Percentiles rank a stretch among this genome's conserved stretches.
phyloP scores from a whole-genome alignment of 148 eudicot genomes.

The Rhododendron ovatum region DNA sequence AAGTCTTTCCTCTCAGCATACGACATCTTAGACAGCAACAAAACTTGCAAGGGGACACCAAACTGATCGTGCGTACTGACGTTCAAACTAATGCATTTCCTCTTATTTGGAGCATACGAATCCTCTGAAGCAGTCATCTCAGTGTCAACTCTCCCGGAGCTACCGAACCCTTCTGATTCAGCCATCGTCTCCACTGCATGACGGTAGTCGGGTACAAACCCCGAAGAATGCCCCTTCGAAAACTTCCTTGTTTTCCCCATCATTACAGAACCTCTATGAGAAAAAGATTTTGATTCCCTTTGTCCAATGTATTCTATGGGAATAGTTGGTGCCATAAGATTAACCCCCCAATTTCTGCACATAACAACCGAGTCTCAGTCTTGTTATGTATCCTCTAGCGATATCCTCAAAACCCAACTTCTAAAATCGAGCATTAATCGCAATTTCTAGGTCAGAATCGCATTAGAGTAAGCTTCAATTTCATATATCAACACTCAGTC shows the following conservation, averaged over 20 bases:
- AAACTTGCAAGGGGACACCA: conserved; percentile 56
- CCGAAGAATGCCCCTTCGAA: conserved; percentile 46
- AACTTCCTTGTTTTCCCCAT: conserved; percentile 71
- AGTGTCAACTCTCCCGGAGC: conserved; percentile 61
- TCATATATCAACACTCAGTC: neutral
- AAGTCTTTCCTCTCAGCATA: conserved; percentile 48
- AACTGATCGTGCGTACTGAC: conserved; percentile 44
- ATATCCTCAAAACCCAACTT: neutral
- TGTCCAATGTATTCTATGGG: conserved; percentile 50
- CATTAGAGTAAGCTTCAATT: neutral
- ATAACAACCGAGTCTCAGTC: conserved; percentile 16
- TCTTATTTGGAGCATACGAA: conserved; percentile 48
- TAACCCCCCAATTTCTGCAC: conserved; percentile 33
- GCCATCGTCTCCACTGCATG: conserved; percentile 62
- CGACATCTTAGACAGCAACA: conserved; percentile 67
- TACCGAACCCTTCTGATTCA: conserved; percentile 76
- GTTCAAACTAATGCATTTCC: conserved; percentile 56
- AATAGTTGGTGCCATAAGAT: conserved; percentile 58
- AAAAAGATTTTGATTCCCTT: conserved; percentile 33
- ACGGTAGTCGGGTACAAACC: conserved; percentile 58
- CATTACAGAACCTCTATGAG: conserved; percentile 22
- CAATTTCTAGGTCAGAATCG: neutral
- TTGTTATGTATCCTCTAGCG: neutral
- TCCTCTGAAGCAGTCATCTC: conserved; percentile 57
- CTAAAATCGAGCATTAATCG: neutral